Base-by-base conservation (phyloP, 441 rosid species). In the Hura crepitans region DNA sequence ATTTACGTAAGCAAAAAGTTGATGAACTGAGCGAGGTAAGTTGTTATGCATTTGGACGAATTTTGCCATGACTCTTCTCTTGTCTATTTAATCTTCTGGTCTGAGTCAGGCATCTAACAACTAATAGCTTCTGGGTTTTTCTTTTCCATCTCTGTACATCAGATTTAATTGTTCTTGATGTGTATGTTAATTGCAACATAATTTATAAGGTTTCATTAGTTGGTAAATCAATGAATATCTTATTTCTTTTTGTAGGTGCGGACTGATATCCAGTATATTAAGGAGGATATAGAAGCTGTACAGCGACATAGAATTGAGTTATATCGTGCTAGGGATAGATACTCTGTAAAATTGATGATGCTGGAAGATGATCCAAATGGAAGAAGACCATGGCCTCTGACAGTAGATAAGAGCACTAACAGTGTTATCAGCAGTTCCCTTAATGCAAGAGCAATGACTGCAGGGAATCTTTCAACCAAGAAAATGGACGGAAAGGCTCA, bases 11-110 rank as follows among this genome's bases (percentile, higher is more conserved):
- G 87, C 96, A 89, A 80, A 96, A 91, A 80, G 93, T 81, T 71
- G 98, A 89, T 71, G 97, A 96, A 81, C 79, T 96, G 61, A 85
- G 81, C 67, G 96, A 92, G 98, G 99, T 96, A 72, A 55, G 85
- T 71, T 46, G 33, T 65, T 65, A 30, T 65, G 35, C 28, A 3
- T 62, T 71, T 71, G 58, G 33, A 57, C 37, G 45, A 64, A 53
- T 6, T 50, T 11, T 28, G 3, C n/a, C 25, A 12, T 55, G 12
- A 23, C 22, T n/a, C 54, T 57, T 17, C 37, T 27, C 5, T 37
- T 31, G 18, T 31, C 25, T 18, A 33, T 62, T 23, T 7, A 11
- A 64, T 46, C 25, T 56, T 25, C 8, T 30, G 46, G 65, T 18
- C 18, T 33, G 27, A 31, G 6, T 39, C 59, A 51, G 43, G 27